A percentile compares a stretch with the other conserved stretches of the same genome.
Conservation (phyloP, 2,329 filamentous ascomycete genomes). For the Shiraia sp. region DNA sequence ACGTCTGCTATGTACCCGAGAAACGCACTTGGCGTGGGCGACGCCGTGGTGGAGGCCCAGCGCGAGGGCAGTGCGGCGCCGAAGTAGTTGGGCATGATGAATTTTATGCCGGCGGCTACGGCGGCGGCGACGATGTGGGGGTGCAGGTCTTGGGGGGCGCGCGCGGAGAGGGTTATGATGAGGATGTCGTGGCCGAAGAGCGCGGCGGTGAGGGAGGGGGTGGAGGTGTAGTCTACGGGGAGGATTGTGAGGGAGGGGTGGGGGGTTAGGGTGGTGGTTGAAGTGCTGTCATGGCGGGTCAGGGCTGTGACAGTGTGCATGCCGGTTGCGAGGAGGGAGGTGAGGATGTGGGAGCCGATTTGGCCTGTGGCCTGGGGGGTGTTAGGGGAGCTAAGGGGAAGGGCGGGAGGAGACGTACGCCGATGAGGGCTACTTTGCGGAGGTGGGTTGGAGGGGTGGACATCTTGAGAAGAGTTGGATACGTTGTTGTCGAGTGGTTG, state of each 20-base stretch:
- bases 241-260: slow-evolving; percentile 46
- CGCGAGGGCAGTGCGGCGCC: slow-evolving; percentile 26
- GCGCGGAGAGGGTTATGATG: slow-evolving; percentile 44
- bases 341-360: slow-evolving; percentile 43
- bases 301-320: slow-evolving; percentile 43
- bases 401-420: slow-evolving; percentile 26
- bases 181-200: slow-evolving; percentile 45
- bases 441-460: no score
- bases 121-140: slow-evolving; percentile 40
- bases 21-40: slow-evolving; percentile 8
- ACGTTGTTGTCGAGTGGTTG: no score
- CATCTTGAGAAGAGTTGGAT: no score
- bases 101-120: slow-evolving; percentile 43
- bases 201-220: slow-evolving; percentile 33
- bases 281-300: no score
- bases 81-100: slow-evolving; percentile 48
- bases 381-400: slow-evolving; percentile 1
- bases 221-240: slow-evolving; percentile 37
- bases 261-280: slow-evolving; percentile 46
- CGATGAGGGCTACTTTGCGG: slow-evolving; percentile 43
- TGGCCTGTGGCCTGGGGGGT: slow-evolving; percentile 40
- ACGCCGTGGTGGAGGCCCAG: background rate
- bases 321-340: slow-evolving; percentile 39
- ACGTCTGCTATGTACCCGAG: slow-evolving; percentile 12
- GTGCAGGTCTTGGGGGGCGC: slow-evolving; percentile 32